Base-by-base conservation (phyloP, 2,329 filamentous ascomycete genomes). In the Pseudocercospora musae region DNA sequence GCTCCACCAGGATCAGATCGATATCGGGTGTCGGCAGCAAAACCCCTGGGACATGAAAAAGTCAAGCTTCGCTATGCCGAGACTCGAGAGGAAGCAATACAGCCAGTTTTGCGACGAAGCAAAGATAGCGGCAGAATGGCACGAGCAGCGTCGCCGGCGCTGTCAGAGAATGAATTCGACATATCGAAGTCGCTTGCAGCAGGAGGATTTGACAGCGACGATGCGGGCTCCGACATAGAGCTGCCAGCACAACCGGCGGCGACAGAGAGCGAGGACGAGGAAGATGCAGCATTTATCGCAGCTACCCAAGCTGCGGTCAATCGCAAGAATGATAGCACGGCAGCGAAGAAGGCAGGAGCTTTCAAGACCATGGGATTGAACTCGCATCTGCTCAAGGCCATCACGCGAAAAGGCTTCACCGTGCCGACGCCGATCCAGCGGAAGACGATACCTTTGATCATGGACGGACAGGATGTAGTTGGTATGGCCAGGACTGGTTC, bases 401-500 rank as follows among this genome's bases (percentile, higher is more conserved):
- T 99, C 68, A 86, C 90, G 11, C 86, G 91, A 70, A 99, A 98
- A 79, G 96, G 95, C 15, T 99, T 97, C 78, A 92, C 90, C 0
- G 91, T 98, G 2, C 96, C 96, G 3, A 99, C 95, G 0, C 95
- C 95, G 0, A 99, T 99, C 77, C 95, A 99, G 80, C 87, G 95
- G 69, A 98, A 98, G 78, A 91, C 95, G 1, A 96, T 99, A 53
- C 96, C 95, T 3, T 82, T 98, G 59, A 87, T 99, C 59, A 82
- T 98, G 70, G 90, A 96, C 65, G 86, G 89, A 58, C 91, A 92
- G 78, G 95, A 99, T 83, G 91, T 98, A n/a, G 94, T 99, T 23
- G 96, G 93, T 68, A 99, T 99, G 95, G 95, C 95, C 7, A 85
- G 96, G 68, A 99, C 96, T n/a, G 95, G 95, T 75, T 98, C 93